Conservation (phyloP, 2,329 filamentous ascomycete genomes). For the Pseudogymnoascus sp. region DNA sequence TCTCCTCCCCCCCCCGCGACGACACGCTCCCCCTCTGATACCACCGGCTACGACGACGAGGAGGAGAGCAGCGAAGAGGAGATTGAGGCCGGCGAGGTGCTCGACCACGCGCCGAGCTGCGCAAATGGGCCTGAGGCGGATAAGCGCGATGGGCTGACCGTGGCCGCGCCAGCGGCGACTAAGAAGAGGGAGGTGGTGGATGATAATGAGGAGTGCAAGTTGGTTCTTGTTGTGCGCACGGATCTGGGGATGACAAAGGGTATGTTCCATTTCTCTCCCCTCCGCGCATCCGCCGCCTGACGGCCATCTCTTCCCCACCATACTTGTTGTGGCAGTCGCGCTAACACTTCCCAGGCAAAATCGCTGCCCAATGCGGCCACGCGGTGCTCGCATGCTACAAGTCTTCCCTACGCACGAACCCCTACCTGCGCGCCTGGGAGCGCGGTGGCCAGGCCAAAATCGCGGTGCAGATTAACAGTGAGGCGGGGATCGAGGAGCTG, state of each 20-base stretch:
- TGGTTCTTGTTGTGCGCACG: constrained; percentile 85
- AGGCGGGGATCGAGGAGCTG: constrained; percentile 70
- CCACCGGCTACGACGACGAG: constrained; percentile 53
- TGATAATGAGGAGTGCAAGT: constrained; percentile 76
- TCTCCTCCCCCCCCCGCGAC: constrained; percentile 32
- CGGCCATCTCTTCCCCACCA: constrained; percentile 11
- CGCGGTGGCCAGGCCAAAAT: constrained; percentile 83
- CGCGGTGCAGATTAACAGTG: constrained; percentile 78
- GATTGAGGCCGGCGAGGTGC: constrained; percentile 49
- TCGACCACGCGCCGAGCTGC: constrained; percentile 65
- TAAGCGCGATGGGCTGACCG: constrained; percentile 45
- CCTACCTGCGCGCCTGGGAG: constrained; percentile 79
- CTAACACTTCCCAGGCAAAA: constrained; percentile 63
- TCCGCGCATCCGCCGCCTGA: constrained; percentile 7
- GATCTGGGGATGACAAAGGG: constrained; percentile 98
- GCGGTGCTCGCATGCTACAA: constrained; percentile 99
- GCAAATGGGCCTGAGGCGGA: constrained; percentile 55
- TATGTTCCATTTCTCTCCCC: constrained; percentile 35
- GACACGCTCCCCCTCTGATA: constrained; percentile 30
- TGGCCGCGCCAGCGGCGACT: constrained; percentile 15
- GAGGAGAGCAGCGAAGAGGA: constrained; percentile 65
- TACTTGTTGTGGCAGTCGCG: constrained; percentile 7
- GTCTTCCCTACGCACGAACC: constrained; percentile 53
- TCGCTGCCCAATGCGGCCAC: constrained; percentile 89
- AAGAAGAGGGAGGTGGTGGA: constrained; percentile 19